Base-by-base conservation (phyloP, 345 rosid species). In the Gossypium ekmanianum region DNA sequence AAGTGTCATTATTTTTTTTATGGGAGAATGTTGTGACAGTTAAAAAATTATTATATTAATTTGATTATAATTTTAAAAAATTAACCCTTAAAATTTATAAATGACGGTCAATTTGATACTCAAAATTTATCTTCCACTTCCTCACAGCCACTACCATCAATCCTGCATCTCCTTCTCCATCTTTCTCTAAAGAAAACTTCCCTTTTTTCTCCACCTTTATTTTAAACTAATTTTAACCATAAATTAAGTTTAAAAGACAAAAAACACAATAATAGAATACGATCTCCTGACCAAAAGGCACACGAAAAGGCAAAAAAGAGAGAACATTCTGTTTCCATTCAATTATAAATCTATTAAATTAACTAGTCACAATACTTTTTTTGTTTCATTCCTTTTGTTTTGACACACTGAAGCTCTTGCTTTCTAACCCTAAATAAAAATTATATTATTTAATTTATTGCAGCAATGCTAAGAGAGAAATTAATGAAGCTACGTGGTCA, bases 381-480 rank as follows among this genome's bases (percentile, higher is more conserved):
- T 1, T n/a, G n/a, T 44, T 57, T 57, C 29, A 66, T 66, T 65
- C 3, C 2, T 34, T 62, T 62, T 20, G 45, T 14, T 62, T 26
- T 29, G 45, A 62, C 16, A 66, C 51, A 3, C 11, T 10, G 14
- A 7, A 50, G 64, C 16, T 34, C 56, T 44, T 9, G 26, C 16
- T 48, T 5, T 9, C 55, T 26, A 17, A 26, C 22, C 5, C 27
- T 44, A 63, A 14, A 2, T 11, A 57, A 43, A 43, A 45, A 54
- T 66, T 48, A 56, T 39, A 51, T 44, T 22, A 16, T 54, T 26
- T 61, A 61, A 66, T 44, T 61, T 79, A 52, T 20, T 78, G 89
- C 89, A 94, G 97, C 90, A 71, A 76, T 80, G 82, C 87, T 86
- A 89, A 91, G 97, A 80, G 90, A 94, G 83, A 87, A 82, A 77